phyloP scores from a whole-genome alignment of 1,284 basidiomycete genomes.

The Microbotryum silenes-acaulis region DNA sequence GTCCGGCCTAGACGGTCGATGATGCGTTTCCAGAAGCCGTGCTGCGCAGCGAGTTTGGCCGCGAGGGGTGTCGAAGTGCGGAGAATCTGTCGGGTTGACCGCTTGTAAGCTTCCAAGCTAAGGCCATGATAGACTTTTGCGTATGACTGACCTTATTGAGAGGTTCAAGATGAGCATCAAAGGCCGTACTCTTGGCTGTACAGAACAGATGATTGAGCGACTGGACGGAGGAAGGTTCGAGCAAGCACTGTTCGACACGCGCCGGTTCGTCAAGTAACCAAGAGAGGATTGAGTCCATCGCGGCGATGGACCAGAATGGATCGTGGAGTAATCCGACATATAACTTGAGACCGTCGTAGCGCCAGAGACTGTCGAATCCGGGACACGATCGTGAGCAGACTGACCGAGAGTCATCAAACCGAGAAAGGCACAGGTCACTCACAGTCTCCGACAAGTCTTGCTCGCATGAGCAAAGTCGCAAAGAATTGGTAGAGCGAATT shows the following conservation, averaged over 20 bases:
- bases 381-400: neutral
- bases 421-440: slow-evolving; percentile 19
- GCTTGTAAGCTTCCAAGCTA: neutral
- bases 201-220: slow-evolving; percentile 75
- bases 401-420: neutral
- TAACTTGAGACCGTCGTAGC: slow-evolving; percentile 46
- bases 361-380: slow-evolving; percentile 30
- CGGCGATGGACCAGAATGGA: slow-evolving; percentile 91
- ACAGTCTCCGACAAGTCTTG: slow-evolving; percentile 77
- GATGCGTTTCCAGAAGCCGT: slow-evolving; percentile 76
- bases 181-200: slow-evolving; percentile 78
- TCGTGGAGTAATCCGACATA: slow-evolving; percentile 81
- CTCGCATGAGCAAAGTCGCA: slow-evolving; percentile 91
- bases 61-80: slow-evolving; percentile 69
- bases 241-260: slow-evolving; percentile 79
- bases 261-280: slow-evolving; percentile 96
- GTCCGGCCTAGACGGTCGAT: slow-evolving; percentile 69
- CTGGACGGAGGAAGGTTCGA: slow-evolving; percentile 61
- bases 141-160: slow-evolving; percentile 34
- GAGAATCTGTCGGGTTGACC: slow-evolving; percentile 52
- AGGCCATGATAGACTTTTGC: neutral
- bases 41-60: slow-evolving; percentile 61
- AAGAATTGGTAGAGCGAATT: slow-evolving; percentile 91
- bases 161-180: slow-evolving; percentile 89
- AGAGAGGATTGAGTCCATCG: slow-evolving; percentile 78